phyloP scores from a whole-genome alignment of 169 alveolate species.

The Eimeria tenella region DNA sequence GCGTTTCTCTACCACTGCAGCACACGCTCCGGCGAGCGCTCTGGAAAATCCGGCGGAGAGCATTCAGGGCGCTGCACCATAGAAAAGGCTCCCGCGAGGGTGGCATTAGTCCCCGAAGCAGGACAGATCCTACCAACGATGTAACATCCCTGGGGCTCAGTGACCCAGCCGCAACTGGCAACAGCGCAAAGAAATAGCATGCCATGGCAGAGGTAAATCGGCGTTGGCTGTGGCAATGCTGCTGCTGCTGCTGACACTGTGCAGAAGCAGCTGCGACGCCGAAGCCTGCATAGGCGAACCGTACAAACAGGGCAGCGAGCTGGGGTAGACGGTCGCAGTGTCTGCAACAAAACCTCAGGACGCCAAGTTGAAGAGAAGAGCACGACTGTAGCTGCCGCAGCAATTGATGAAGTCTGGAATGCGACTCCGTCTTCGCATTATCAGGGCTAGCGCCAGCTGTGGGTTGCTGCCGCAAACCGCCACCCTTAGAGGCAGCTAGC shows the following conservation, averaged over 20 bases:
- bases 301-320: constrained; percentile 29
- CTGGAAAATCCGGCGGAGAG: constrained; percentile 27
- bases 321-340: constrained; percentile 64
- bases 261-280: constrained; percentile 15
- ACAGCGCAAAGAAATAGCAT: constrained; percentile 27
- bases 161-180: constrained; percentile 33
- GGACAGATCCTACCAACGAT: not conserved
- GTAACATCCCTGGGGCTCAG: constrained; percentile 19
- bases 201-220: constrained; percentile 37
- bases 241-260: not conserved
- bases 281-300: constrained; percentile 51
- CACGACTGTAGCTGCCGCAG: constrained; percentile 41
- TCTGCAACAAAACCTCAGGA: constrained; percentile 40
- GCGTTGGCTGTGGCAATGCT: constrained; percentile 9
- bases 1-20: constrained; percentile 46
- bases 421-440: not conserved
- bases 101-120: constrained; percentile 47
- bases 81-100: constrained; percentile 14
- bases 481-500: not conserved
- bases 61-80: constrained; percentile 36
- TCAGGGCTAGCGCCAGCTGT: not conserved
- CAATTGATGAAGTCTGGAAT: not conserved
- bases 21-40: constrained; percentile 11
- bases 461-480: not conserved
- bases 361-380: not conserved